Base-by-base conservation (phyloP, 345 rosid genomes). In the Aquilaria yunnanensis region DNA sequence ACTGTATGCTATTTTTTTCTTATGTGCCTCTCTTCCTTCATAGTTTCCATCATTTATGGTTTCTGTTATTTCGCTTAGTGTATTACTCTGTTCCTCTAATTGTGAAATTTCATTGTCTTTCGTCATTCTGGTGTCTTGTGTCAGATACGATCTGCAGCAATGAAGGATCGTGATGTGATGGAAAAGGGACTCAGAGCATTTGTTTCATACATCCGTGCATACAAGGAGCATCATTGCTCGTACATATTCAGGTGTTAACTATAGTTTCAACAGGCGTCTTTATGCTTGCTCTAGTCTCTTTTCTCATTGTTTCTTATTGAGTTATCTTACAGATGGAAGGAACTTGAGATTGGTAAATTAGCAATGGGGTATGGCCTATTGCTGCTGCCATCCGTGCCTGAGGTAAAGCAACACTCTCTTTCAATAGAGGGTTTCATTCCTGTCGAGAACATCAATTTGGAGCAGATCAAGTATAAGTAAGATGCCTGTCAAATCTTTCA, bases 351-450 rank as follows among this genome's bases (percentile, higher is more conserved):
- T 63, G 96, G 97, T 68, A 94, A 94, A 77, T 65, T 90, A 79
- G 97, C 94, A 33, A 87, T 89, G 97, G 99, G 97, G 54, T 85
- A 63, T 77, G 99, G 99, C 60, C 81, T 86, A 55, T 81, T 94
- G 74, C 89, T 84, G 76, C 86, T 94, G 52, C 96, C 97, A 37
- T 78, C 89, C 51, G 85, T 87, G 91, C 76, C 93, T 0, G 99
- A 94, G 81, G 81, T 90, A 63, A 94, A 90, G 69, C 83, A 82
- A 72, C 74, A 85, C 72, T 82, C 89, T 37, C 96, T 85, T 66
- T 86, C 96, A 41, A 71, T 82, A 0, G 71, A 78, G 57, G 93
- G 96, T 70, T 94, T 94, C 69, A 66, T 75, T 67, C 89, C 87
- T 2, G 83, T 73, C 29, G 79, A 88, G 68, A 85, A 74, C 61